Conservation (phyloP, 352 stramenopile species). For the Vaucheria bursata region DNA sequence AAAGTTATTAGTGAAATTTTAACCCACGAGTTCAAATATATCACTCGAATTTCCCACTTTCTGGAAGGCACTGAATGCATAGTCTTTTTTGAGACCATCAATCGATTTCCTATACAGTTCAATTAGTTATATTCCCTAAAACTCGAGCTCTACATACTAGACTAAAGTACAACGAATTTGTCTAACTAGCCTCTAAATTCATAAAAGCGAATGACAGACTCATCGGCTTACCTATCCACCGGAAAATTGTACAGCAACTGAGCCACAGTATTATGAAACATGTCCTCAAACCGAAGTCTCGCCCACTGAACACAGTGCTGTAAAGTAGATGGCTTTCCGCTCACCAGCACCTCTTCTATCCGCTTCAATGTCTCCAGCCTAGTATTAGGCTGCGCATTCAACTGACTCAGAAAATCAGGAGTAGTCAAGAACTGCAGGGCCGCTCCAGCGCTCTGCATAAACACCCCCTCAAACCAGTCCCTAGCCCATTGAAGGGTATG, state of each 20-base stretch:
- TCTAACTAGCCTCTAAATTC: too few species aligned
- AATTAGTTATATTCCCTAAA: too few species aligned
- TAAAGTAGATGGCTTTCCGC: slow-evolving; percentile 76
- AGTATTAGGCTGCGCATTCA: slow-evolving; percentile 91
- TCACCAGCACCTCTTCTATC: slow-evolving; percentile 80
- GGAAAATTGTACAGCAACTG: slow-evolving; percentile 98
- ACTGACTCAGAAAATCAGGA: slow-evolving; percentile 72
- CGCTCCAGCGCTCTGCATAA: slow-evolving; percentile 91
- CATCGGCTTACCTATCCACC: slow-evolving; percentile 70
- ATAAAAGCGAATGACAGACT: too few species aligned
- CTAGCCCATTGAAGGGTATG: slow-evolving; percentile 74
- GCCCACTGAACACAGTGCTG: slow-evolving; percentile 96
- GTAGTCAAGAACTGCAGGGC: slow-evolving; percentile 82
- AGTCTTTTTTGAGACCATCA: too few species aligned
- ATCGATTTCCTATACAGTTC: too few species aligned
- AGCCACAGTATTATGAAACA: slow-evolving; percentile 96
- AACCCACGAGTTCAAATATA: too few species aligned
- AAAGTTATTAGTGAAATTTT: too few species aligned
- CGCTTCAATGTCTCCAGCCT: slow-evolving; percentile 88
- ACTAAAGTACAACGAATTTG: too few species aligned
- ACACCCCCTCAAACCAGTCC: slow-evolving; percentile 97
- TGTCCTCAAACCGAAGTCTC: slow-evolving; percentile 89
- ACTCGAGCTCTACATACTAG: too few species aligned
- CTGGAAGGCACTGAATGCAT: too few species aligned
- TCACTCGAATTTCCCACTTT: too few species aligned